These are phyloP conservation scores for Zygnema circumcarinatum DNA, from an alignment of 139 green algal species.

Conservation along the genomic window DNA sequence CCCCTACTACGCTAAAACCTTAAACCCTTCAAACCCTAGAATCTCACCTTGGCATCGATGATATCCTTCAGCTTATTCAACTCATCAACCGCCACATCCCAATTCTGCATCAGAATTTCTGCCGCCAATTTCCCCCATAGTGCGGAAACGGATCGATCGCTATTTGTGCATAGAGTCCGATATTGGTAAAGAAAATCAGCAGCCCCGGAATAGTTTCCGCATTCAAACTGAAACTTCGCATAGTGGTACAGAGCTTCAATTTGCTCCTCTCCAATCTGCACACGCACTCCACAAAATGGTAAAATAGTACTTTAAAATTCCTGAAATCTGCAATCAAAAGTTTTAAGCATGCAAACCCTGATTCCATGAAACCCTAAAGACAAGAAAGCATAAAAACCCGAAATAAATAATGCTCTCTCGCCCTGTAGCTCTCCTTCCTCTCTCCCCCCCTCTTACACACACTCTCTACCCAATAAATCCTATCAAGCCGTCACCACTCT, in stretches of 20 bases:
- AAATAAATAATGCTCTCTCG: too few relatives aligned
- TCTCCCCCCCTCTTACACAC: too few relatives aligned
- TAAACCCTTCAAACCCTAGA: too few relatives aligned
- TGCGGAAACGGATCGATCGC: conserved; percentile 80
- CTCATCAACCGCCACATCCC: conserved; percentile 86
- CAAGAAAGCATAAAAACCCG: too few relatives aligned
- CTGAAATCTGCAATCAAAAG: not conserved
- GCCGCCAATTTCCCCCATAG: conserved; percentile 96
- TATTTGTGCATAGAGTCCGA: conserved; percentile 84
- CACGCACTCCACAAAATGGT: not conserved
- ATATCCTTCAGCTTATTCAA: conserved; percentile 90
- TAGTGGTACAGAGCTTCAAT: conserved; percentile 97
- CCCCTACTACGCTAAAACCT: too few relatives aligned
- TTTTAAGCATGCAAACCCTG: too few relatives aligned
- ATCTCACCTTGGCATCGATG: conserved; percentile 77
- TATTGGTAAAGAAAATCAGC: conserved; percentile 94
- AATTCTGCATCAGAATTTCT: conserved; percentile 92
- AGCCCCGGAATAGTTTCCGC: conserved; percentile 91
- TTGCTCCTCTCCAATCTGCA: conserved; percentile 82
- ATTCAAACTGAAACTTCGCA: conserved; percentile 99
- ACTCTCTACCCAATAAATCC: too few relatives aligned
- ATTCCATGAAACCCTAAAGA: too few relatives aligned
- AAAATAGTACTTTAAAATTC: not conserved
- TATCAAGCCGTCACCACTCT: too few relatives aligned
- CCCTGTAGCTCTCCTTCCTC: too few relatives aligned